These are phyloP conservation scores for Nasturtium officinale DNA, from an alignment of 345 rosid species.

Conservation along the genomic window DNA sequence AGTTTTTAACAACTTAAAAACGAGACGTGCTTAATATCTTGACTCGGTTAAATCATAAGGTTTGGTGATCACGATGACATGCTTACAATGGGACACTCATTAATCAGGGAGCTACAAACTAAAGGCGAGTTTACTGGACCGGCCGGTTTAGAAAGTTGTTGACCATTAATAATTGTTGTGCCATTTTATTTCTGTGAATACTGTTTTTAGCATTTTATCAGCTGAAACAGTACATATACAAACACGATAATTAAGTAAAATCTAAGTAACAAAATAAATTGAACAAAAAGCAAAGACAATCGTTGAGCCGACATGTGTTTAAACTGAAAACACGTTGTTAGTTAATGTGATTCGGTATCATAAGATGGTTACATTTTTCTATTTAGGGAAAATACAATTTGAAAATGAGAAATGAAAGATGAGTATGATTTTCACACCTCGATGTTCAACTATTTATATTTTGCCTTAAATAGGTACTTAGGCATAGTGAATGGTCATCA, in stretches of 20 bases:
- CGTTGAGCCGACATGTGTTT: conserved; percentile 32
- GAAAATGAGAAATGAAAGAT: conserved; percentile 25
- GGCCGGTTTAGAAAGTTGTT: conserved; percentile 35
- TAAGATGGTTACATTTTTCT: conserved; percentile 19
- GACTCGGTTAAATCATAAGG: conserved; percentile 10
- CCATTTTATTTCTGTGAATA: conserved; percentile 5
- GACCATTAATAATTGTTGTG: conserved; percentile 19
- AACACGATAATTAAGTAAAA: conserved; percentile 20
- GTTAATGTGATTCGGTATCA: conserved; percentile 36
- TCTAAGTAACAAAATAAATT: conserved; percentile 7
- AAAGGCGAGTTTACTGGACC: conserved; percentile 33
- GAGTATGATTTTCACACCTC: conserved; percentile 22
- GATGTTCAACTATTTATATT: background rate
- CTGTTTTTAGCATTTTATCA: conserved; percentile 21
- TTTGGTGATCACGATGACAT: conserved; percentile 26
- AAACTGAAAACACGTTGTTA: conserved; percentile 35
- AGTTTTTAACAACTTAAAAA: no score
- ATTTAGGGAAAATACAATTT: conserved; percentile 17
- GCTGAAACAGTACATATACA: background rate
- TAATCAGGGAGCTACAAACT: conserved; percentile 37
- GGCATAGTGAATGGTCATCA: conserved; percentile 29
- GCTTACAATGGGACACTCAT: conserved; percentile 30
- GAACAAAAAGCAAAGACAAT: conserved; percentile 19
- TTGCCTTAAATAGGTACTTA: conserved; percentile 23
- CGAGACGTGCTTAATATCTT: background rate